Evolutionary conservation across 139 green algal species (phyloP), one percentile per base, ranked within the genome.

Genomic region (Chloropicon primus): DNA sequence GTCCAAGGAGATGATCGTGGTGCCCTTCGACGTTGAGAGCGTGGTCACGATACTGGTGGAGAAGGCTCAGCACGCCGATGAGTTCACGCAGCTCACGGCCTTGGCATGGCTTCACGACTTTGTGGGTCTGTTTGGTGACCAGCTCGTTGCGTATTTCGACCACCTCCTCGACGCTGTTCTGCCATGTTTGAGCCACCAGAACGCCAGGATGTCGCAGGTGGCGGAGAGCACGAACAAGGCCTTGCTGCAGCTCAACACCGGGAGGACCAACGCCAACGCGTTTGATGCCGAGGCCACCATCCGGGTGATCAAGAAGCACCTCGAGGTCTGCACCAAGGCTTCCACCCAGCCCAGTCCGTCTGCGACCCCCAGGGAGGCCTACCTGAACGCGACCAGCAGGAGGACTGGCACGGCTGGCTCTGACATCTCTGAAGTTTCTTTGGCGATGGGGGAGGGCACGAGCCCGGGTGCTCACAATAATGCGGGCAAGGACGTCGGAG

Each of bases 101-200:
- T 79, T 98, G 73, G 86, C 87, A 28, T 98, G 93, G 93, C 27
- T 74, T 27, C 29, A 28, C 26, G 85, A 89, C 29, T 91, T 97
- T 81, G 85, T 97, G 25, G 83, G 82, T 75, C 78, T 89, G 62
- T 89, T 82, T 10, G 80, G 80, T 1, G 71, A 53, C 1, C 78
- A 89, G 82, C 81, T 97, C 75, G 77, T 92, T 77, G 84, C 79
- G 0, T 87, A 91, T 53, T 93, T 93, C 72, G 86, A 88, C 17
- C 74, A 84, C 29, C 85, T 97, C 2, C 85, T 98, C 62, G 83
- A 78, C 0, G 88, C 89, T 5, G 85, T 97, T 29, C 89, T 97
- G 77, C 88, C 88, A 24, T 93, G 90, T 83, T 90, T 96, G 74
- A 88, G 85, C 23, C 82, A 90, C 78, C 72, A 76, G 0, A 77